Evolutionary conservation across 2,329 filamentous ascomycete genomes (phyloP).

Genomic region (Microcera coccophila): DNA sequence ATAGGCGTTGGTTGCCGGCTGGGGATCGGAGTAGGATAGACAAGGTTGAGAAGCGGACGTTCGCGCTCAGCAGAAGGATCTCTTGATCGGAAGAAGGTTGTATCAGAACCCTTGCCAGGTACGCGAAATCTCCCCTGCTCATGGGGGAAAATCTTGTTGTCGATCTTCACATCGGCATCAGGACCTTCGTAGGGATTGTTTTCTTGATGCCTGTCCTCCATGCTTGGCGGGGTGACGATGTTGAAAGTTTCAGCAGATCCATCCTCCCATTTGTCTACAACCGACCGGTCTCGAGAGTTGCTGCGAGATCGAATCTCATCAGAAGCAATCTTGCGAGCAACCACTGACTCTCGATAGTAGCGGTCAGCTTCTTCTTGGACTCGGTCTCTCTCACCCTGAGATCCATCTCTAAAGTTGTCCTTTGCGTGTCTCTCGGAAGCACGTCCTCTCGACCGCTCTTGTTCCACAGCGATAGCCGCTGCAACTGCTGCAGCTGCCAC

Average conservation of each 20-base stretch:
- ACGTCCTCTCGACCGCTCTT: slow-evolving; percentile 35
- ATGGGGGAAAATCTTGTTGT: slow-evolving; percentile 53
- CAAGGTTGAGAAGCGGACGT: slow-evolving; percentile 57
- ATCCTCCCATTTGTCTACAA: slow-evolving; percentile 52
- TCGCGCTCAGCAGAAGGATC: slow-evolving; percentile 54
- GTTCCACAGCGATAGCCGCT: slow-evolving; percentile 43
- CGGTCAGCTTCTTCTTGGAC: slow-evolving; percentile 57
- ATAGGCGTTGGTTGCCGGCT: slow-evolving; percentile 44
- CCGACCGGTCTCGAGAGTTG: slow-evolving; percentile 49
- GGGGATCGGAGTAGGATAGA: slow-evolving; percentile 54
- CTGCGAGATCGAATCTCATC: slow-evolving; percentile 53
- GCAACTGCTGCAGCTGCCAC: slow-evolving; percentile 46
- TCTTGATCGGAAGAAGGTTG: slow-evolving; percentile 40
- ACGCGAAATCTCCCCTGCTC: slow-evolving; percentile 42
- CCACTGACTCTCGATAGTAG: slow-evolving; percentile 53
- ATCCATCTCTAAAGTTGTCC: slow-evolving; percentile 32
- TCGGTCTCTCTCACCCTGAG: slow-evolving; percentile 35
- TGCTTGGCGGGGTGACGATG: slow-evolving; percentile 54
- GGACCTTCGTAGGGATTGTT: slow-evolving; percentile 54
- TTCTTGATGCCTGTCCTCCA: slow-evolving; percentile 39
- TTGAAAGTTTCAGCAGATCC: slow-evolving; percentile 36
- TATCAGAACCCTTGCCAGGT: slow-evolving; percentile 22
- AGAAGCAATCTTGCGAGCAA: slow-evolving; percentile 51
- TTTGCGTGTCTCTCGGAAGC: slow-evolving; percentile 31
- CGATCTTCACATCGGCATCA: slow-evolving; percentile 61